Evolutionary conservation across 2,329 filamentous ascomycete species (phyloP).

Genomic region (Stemphylium vesicarium): DNA sequence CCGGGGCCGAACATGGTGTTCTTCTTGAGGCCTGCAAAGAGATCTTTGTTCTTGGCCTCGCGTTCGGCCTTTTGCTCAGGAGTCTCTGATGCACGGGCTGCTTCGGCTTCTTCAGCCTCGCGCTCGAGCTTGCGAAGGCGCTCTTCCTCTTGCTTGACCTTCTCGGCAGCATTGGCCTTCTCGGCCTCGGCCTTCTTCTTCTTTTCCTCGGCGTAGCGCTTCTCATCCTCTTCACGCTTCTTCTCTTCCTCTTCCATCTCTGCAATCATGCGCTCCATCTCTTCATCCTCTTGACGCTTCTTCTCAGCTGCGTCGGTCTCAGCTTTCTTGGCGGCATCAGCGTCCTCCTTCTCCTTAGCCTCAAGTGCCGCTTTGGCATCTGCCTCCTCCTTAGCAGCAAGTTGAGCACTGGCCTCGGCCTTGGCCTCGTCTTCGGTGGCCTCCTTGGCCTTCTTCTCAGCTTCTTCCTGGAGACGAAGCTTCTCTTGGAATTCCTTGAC

Average conservation of each 20-base stretch:
- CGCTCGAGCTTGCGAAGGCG: constrained; percentile 56
- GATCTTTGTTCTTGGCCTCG: constrained; percentile 39
- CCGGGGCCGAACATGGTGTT: constrained; percentile 55
- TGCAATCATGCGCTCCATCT: constrained; percentile 66
- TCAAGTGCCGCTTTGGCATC: constrained; percentile 44
- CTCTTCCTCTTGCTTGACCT: constrained; percentile 59
- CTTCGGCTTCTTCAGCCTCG: constrained; percentile 58
- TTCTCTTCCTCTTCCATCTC: constrained; percentile 61
- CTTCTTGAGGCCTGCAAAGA: constrained; percentile 59
- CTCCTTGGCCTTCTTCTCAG: constrained; percentile 61
- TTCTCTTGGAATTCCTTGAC: constrained; percentile 72
- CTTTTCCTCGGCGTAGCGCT: constrained; percentile 73
- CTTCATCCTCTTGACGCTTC: constrained; percentile 50
- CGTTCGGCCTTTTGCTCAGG: constrained; percentile 53
- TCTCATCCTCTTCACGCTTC: constrained; percentile 70
- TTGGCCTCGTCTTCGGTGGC: constrained; percentile 50
- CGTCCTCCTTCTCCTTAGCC: constrained; percentile 39
- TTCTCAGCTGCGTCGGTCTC: constrained; percentile 42
- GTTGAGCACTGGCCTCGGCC: constrained; percentile 58
- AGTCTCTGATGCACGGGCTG: constrained; percentile 49
- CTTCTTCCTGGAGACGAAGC: constrained; percentile 60
- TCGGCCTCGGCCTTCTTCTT: constrained; percentile 65
- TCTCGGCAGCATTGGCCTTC: constrained; percentile 59
- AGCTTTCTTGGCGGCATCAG: constrained; percentile 53
- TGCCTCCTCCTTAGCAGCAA: constrained; percentile 55